Base-by-base conservation (phyloP, 805 yeast genomes). In the Ogataea corticis region DNA sequence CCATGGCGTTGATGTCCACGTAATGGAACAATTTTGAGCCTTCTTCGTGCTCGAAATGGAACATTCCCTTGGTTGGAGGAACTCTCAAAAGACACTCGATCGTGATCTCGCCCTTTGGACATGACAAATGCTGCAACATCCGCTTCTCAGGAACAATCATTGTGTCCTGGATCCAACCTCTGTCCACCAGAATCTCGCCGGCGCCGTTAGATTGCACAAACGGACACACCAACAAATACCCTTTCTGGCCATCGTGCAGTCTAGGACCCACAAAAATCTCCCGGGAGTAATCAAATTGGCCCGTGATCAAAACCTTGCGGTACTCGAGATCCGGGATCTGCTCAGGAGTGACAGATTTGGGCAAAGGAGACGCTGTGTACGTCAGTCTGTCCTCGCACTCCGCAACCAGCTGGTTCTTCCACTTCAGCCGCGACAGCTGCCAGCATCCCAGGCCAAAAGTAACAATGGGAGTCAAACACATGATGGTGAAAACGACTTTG, bases 211-310 rank as follows among this genome's bases (percentile, higher is more conserved):
- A 70, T 49, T 96, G 79, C 18, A 80, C 76, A 57, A 94, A 80
- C 11, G 99, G 98, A 5, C 95, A 85, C 25, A 87, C 80, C 5
- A 92, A 75, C 18, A 79, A 67, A 63, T 87, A 94, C 1, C 99
- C 99, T 45, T 81, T 76, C 4, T 73, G 75, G 36, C 83, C 88
- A 50, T 88, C 82, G 52, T 75, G 74, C 39, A 85, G 72, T 52
- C 97, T 76, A 5, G 99, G 98, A 0, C 98, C 98, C 42, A 94
- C 88, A 58, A 87, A 85, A 68, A 90, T 80, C 63, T 94, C 99
- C 59, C 90, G 82, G 12, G 82, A 79, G 58, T 94, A 91, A 54
- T 87, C 84, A 62, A 85, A 94, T 44, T 73, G 75, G 1, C 99
- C 99, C 41, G 75, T 80, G 11, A 87, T 67, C n/a, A 74, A 70